These are phyloP conservation scores for Mitragyna speciosa DNA, from an alignment of 257 asterid genomes.

Conservation along the genomic window DNA sequence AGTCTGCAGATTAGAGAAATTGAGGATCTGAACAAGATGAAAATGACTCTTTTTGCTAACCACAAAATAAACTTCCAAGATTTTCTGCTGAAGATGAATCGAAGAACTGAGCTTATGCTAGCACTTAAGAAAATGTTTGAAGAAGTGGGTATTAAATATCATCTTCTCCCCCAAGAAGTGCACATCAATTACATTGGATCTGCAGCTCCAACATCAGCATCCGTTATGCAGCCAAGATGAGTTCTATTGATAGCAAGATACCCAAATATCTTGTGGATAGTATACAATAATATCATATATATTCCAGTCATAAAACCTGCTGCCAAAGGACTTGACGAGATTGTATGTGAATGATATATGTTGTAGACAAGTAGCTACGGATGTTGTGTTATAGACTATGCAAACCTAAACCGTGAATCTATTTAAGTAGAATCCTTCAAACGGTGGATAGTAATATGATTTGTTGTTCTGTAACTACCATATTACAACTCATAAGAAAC, in stretches of 20 bases:
- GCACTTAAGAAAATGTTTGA: constrained; percentile 18
- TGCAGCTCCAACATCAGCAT: background rate
- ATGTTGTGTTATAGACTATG: background rate
- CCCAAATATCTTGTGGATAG: background rate
- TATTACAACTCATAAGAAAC: no score
- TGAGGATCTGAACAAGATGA: constrained; percentile 28
- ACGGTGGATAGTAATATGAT: no score
- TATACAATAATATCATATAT: background rate
- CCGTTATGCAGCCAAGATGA: background rate
- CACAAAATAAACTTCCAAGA: constrained; percentile 29
- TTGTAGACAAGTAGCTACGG: background rate
- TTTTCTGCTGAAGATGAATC: constrained; percentile 12
- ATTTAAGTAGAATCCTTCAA: no score
- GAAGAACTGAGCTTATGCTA: constrained; percentile 24
- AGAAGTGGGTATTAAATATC: constrained; percentile 11
- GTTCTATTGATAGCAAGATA: background rate
- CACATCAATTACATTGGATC: constrained; percentile 10
- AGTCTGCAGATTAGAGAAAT: constrained; percentile 22
- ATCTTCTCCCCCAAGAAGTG: constrained; percentile 26
- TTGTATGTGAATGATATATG: background rate
- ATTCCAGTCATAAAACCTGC: background rate
- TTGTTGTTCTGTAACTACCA: no score
- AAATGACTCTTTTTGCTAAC: constrained; percentile 21
- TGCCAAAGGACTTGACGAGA: background rate
- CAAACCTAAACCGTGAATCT: background rate